Evolutionary conservation across 208 protist species (phyloP), one percentile per base, ranked within the genome.

Genomic region (Trypanosoma melophagium): DNA sequence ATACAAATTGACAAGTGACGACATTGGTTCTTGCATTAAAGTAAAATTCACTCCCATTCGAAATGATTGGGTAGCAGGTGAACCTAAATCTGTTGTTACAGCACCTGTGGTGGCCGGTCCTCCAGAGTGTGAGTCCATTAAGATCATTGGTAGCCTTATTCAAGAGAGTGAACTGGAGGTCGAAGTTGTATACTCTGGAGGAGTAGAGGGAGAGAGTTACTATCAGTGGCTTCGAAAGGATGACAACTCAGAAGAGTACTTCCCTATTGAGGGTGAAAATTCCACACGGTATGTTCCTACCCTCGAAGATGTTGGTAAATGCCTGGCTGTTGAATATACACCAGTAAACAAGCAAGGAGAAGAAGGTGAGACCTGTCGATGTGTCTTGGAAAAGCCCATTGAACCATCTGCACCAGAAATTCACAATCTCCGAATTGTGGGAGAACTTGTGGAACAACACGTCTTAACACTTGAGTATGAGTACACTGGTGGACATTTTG

Each of bases 211-310:
- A 59, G 73, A 86, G 45, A 94, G 87, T 76, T 83, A 86, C 65
- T 95, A 89, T 73, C 90, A 96, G 73, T 97, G 94, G 94, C 80
- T 97, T 24, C 90, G 90, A 62, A 90, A 92, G 67, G 74, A 78
- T 22, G 79, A 83, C 50, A 49, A 55, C 56, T 76, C 75, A 25
- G 64, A 83, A 58, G 76, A 89, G 61, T 96, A 94, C 83, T 80
- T 83, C 51, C 75, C 90, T 42, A 95, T 97, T 68, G 74, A 86
- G 25, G 87, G 83, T 38, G 88, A 91, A 64, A 92, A 88, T 71
- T 58, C 58, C 45, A 90, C 84, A 31, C 81, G 80, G 63, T 97
- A 97, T 74, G 66, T 79, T 52, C 77, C 84, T 3, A 85, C 79
- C n/a, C 51, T 79, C 24, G 90, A 92, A 50, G 93, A 97, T 72